Percentiles rank a stretch among this genome's conserved stretches.
These are phyloP conservation scores for Polyporus tsugae DNA, from an alignment of 1,284 basidiomycete species.

Conservation along the genomic window DNA sequence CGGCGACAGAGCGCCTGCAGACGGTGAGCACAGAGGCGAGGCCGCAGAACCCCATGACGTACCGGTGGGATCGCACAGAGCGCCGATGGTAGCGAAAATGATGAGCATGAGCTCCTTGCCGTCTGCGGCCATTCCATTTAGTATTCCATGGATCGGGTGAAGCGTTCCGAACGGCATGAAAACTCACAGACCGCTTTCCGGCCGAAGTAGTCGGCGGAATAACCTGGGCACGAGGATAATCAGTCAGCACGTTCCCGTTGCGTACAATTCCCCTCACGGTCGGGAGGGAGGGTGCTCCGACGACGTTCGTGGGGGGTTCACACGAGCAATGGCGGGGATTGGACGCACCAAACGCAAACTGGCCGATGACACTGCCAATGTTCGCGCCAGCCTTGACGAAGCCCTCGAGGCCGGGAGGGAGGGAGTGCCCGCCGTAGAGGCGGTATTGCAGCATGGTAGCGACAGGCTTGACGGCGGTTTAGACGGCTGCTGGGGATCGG, in stretches of 20 bases:
- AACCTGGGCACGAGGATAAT: constrained; percentile 35
- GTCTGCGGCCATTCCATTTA: constrained; percentile 44
- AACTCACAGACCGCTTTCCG: constrained; percentile 70
- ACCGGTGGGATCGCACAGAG: constrained; percentile 59
- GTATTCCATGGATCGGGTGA: background rate
- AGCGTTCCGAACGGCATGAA: no score
- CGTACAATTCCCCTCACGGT: constrained; percentile 1
- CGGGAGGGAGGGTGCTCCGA: constrained; percentile 18
- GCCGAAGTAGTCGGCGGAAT: constrained; percentile 73
- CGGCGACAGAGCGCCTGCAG: constrained; percentile 51
- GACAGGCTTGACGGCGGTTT: constrained; percentile 57
- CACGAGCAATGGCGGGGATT: constrained; percentile 9
- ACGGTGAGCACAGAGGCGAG: background rate
- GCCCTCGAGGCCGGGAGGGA: constrained; percentile 68
- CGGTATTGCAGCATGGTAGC: constrained; percentile 81
- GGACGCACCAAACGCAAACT: constrained; percentile 67
- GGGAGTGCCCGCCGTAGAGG: constrained; percentile 60
- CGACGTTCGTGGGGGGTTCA: constrained; percentile 9
- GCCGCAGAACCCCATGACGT: constrained; percentile 5
- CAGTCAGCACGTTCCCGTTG: background rate
- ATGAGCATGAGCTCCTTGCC: constrained; percentile 86
- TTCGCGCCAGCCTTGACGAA: constrained; percentile 76
- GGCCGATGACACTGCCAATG: constrained; percentile 79
- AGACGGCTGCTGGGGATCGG: background rate
- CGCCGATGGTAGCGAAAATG: constrained; percentile 74